Percentiles rank a stretch among this genome's conserved stretches.
Conservation (phyloP, 768 basidiomycete species). For the Termitomyces heimii region DNA sequence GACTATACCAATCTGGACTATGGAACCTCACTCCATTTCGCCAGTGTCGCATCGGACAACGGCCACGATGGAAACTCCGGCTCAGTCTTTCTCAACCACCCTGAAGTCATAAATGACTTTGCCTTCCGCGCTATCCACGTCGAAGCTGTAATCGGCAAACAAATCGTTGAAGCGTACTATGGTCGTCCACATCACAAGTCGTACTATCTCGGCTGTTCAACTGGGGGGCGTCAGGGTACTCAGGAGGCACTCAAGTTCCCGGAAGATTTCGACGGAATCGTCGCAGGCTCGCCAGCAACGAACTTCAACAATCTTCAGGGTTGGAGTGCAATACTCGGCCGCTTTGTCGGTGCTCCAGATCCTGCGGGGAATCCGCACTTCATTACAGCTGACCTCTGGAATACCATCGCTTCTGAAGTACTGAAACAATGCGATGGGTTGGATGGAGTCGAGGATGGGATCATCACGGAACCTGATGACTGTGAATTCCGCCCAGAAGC, state of each 20-base stretch:
- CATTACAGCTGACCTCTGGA: conserved; percentile 2
- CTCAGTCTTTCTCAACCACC: background rate
- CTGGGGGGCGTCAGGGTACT: conserved; percentile 11
- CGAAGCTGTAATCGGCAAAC: conserved; percentile 6
- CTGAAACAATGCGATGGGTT: conserved; percentile 9
- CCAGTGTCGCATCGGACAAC: conserved; percentile 3
- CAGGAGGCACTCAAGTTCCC: conserved; percentile 11
- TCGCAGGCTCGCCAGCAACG: conserved; percentile 2
- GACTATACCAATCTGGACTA: conserved; percentile 5
- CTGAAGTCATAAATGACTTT: conserved; percentile 10
- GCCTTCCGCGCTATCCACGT: conserved; percentile 9
- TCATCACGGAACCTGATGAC: conserved; percentile 9
- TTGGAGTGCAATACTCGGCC: background rate
- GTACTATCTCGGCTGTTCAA: conserved; percentile 1
- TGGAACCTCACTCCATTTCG: conserved; percentile 4
- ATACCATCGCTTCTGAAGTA: conserved; percentile 3
- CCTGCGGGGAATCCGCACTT: background rate
- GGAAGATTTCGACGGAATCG: background rate
- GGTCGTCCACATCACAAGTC: conserved; percentile 2
- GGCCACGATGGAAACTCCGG: conserved; percentile 4
- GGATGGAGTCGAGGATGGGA: conserved; percentile 11
- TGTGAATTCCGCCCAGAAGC: conserved; percentile 9
- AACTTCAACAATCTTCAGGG: conserved; percentile 1
- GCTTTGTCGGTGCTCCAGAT: background rate
- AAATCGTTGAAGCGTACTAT: conserved; percentile 9